Evolutionary conservation across 2,329 filamentous ascomycete species (phyloP), one percentile per base, ranked within the genome.

Genomic region (Fusarium beomiforme): DNA sequence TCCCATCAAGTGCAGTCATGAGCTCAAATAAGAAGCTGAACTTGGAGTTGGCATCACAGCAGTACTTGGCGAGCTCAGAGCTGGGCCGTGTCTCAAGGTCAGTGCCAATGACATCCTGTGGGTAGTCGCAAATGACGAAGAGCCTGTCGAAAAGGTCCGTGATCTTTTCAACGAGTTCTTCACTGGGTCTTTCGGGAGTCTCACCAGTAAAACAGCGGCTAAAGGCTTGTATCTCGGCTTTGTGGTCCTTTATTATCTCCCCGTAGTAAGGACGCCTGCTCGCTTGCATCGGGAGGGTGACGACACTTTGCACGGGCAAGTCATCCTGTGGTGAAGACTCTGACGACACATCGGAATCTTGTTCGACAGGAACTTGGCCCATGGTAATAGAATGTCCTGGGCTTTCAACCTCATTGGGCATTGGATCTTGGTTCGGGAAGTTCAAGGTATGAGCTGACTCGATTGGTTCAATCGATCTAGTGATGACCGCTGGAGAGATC

Each of bases 1-100:
- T 77, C 19, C 80, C 78, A 74, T 23, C 85, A 79, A 33, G 90
- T 75, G 6, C 47, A 16, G 63, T 36, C 62, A 72, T 50, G 8
- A 91, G 79, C 67, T 90, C 87, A 46, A 83, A 85, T 9, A 90
- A 73, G 70, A 91, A 91, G 34, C 83, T 85, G 71, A 87, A 89
- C 71, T 91, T 91, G 59, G 87, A 81, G 76, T 89, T 91, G 13
- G 87, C 85, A 56, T 85, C 85, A 59, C 85, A 83, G 3, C 85
- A 84, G 69, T 89, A 87, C 73, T 85, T 89, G 71, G 85, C 84
- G 57, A 83, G 80, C 24, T 85, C 82, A 7, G 78, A 75, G 11
- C 82, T 73, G 5, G 82, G 77, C 59, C 88, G 65, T 6, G 73
- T 69, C 26, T 80, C 79, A 16, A 83, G 74, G 5, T 78, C 75